Conservation (phyloP, 306 rosid species). For the Canavalia ensiformis region DNA sequence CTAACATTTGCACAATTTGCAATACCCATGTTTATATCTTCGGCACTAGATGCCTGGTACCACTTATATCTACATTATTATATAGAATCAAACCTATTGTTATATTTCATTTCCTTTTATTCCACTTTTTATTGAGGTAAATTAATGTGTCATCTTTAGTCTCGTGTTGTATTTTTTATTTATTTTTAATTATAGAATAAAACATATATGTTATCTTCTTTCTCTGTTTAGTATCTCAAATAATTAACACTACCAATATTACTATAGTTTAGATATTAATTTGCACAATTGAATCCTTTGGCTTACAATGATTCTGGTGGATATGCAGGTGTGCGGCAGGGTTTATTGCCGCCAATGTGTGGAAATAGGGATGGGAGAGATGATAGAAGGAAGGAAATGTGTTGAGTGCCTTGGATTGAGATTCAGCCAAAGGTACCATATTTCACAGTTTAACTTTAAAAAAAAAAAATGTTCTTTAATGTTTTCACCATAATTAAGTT, state of each 20-base stretch:
- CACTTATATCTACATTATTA: not conserved
- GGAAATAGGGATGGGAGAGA: conserved; percentile 80
- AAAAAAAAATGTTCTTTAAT: too few species aligned
- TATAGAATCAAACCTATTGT: too few species aligned
- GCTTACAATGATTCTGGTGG: conserved; percentile 10
- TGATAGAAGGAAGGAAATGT: conserved; percentile 93
- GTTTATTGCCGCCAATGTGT: conserved; percentile 84
- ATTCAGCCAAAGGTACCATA: conserved; percentile 81
- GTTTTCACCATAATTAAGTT: not conserved
- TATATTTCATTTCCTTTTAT: too few species aligned
- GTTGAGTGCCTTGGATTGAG: conserved; percentile 76
- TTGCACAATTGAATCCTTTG: not conserved
- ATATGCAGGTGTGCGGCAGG: conserved; percentile 81
- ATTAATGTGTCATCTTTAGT: too few species aligned
- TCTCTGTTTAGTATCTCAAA: too few species aligned
- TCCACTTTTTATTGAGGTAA: too few species aligned
- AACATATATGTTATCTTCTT: too few species aligned
- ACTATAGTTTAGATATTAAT: not conserved
- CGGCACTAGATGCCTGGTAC: conserved; percentile 78
- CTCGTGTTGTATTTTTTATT: too few species aligned
- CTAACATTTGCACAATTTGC: conserved; percentile 79
- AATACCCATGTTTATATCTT: conserved; percentile 65
- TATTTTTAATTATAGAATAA: too few species aligned
- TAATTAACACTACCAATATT: too few species aligned
- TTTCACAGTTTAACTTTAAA: not conserved